Evolutionary conservation across 78 protist genomes (phyloP), one percentile per base, ranked within the genome.

Genomic region (Dictyostelium firmibasis): DNA sequence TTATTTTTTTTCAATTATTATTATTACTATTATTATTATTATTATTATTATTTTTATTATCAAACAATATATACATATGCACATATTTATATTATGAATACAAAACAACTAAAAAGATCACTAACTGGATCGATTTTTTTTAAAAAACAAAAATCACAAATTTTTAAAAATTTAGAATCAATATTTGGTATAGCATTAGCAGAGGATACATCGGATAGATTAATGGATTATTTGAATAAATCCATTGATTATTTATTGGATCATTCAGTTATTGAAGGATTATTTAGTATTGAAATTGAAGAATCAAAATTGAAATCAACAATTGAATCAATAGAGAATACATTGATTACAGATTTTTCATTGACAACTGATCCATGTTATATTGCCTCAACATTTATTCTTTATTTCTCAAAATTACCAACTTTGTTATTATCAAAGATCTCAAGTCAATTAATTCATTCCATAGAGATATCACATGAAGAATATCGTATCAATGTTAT

Each of bases 121-220:
- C 62, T 50, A 50, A 50, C 62, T 50, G n/a, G n/a, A 16, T 16
- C 62, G 16, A 50, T 50, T 50, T 50, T 50, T 14, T 50, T 50
- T 10, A 50, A 50, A 50, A 50, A 50, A 50, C 62, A 50, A 50
- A 50, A 16, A 16, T 50, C 62, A 50, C 62, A 50, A 50, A 50
- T 50, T 50, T 50, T 50, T 50, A 50, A 50, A 50, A 50, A 50
- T 23, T 57, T 76, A 86, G 94, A 81, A 47, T 89, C 94, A 38
- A 89, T 89, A 25, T 89, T 89, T 81, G 85, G 78, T 20, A 33
- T 70, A 4, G 62, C 31, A n/a, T 67, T 89, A 18, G 83, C 78
- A 13, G 94, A 89, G 47, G 94, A 89, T 47, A 69, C 87, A 18
- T 43, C 76, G 6, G 86, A 78, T 38, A 38, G 85, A 79, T 33